Evolutionary conservation across 257 asterid genomes (phyloP).

Genomic region (Handroanthus guayacan): DNA sequence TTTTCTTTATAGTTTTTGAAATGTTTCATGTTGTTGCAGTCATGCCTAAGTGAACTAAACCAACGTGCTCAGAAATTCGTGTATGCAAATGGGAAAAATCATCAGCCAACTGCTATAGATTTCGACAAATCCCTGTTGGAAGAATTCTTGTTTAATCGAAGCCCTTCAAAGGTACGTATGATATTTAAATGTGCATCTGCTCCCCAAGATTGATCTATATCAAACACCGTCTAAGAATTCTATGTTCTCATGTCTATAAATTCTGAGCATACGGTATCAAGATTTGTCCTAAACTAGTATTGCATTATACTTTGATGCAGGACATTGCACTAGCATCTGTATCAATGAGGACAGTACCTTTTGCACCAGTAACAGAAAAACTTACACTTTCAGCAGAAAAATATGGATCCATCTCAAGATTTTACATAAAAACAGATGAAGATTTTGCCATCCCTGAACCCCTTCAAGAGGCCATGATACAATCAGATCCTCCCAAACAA

Average conservation of each 20-base stretch:
- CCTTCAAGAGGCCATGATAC: constrained; percentile 61
- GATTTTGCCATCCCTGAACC: constrained; percentile 55
- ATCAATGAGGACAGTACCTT: constrained; percentile 57
- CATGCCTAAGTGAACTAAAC: constrained; percentile 46
- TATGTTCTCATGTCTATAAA: too few species aligned
- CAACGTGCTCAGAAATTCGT: constrained; percentile 57
- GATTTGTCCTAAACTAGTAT: background rate
- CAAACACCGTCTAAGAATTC: too few species aligned
- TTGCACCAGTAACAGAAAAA: constrained; percentile 55
- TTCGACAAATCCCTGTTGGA: constrained; percentile 54
- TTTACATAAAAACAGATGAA: constrained; percentile 54
- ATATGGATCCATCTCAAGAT: constrained; percentile 57
- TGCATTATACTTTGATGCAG: constrained; percentile 34
- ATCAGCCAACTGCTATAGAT: constrained; percentile 63
- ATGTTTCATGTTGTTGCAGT: constrained; percentile 36
- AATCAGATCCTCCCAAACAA: constrained; percentile 51
- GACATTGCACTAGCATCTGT: constrained; percentile 63
- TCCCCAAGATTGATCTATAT: too few species aligned
- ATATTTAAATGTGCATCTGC: background rate
- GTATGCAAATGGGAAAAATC: constrained; percentile 57
- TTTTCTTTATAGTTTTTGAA: background rate
- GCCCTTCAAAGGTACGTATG: constrained; percentile 58
- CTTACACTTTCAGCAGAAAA: constrained; percentile 51
- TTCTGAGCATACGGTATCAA: background rate
- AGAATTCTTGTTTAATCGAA: constrained; percentile 57